Percentiles rank a stretch among this genome's conserved stretches.
phyloP scores from a whole-genome alignment of 108 stramenopile genomes.

The Cylindrotheca closterium region DNA sequence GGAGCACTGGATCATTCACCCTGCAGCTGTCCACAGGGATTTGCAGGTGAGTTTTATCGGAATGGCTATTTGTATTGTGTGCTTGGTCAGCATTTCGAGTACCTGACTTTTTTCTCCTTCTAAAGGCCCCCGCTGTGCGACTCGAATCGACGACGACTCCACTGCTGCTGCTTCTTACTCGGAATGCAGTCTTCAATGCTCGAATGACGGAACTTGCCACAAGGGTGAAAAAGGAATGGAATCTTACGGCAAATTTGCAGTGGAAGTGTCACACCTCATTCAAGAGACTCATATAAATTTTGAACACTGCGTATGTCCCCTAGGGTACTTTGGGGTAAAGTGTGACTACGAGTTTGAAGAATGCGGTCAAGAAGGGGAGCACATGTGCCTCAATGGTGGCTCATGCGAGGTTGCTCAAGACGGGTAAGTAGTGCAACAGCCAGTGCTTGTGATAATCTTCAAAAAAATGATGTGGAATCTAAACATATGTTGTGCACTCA shows the following conservation, averaged over 20 bases:
- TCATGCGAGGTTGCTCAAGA: background rate
- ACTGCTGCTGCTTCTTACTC: background rate
- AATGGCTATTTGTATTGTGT: no score
- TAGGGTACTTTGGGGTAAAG: slow-evolving; percentile 1
- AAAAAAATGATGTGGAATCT: background rate
- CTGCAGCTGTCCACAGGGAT: background rate
- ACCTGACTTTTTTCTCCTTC: background rate
- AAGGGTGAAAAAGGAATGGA: slow-evolving; percentile 2
- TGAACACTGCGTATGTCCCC: slow-evolving; percentile 15
- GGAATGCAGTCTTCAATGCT: background rate
- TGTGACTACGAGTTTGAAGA: background rate
- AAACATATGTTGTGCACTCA: background rate
- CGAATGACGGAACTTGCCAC: slow-evolving; percentile 11
- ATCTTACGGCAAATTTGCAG: slow-evolving; percentile 1
- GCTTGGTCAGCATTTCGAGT: background rate
- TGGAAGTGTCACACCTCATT: background rate
- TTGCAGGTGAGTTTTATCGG: background rate
- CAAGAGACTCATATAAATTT: background rate
- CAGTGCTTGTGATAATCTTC: background rate
- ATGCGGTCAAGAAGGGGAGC: background rate
- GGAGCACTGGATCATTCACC: background rate
- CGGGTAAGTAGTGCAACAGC: background rate
- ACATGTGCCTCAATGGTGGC: slow-evolving; percentile 12
- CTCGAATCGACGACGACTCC: background rate
- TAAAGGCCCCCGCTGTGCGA: background rate